Evolutionary conservation across 148 eudicot species (phyloP), one percentile per base, ranked within the genome.

Genomic region (Rhododendron mucronatum): DNA sequence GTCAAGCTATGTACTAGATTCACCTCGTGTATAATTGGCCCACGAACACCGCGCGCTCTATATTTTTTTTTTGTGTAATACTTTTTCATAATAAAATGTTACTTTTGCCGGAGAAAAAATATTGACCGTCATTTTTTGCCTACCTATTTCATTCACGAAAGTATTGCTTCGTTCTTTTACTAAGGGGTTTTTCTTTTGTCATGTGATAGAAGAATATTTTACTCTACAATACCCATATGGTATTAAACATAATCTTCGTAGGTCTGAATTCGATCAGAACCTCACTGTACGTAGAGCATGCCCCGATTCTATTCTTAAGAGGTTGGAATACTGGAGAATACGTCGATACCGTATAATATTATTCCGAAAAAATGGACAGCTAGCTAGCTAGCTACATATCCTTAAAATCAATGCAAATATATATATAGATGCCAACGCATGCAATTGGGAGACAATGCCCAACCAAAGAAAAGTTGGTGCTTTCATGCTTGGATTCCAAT

Each of bases 401-500:
- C 30, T 7, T 65, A n/a, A 65, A n/a, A n/a, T 23, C 11, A 30
- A 69, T 28, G 39, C 33, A 69, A 13, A 5, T 39, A 5, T 39
- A 69, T 39, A 41, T 5, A 6, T 41, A 30, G 18, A 69, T 30
- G 75, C 35, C 14, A 69, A 69, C 33, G 39, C 75, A 69, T 63
- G 71, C 71, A 23, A 69, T 26, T 69, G 75, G 75, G 75, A 69
- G 75, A 69, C 81, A 41, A 81, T 51, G 59, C 83, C 10, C 44
- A 10, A 73, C 50, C 28, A 71, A 48, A 84, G 47, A 47, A 21
- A 21, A 44, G 23, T 11, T 84, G 74, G 63, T 84, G 85, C 85
- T 71, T 45, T 83, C 79, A 37, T 28, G 63, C 80, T 71, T 71
- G 85, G 85, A 84, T 71, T 84, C 79, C 79, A 84, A 84, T 50